phyloP scores from a whole-genome alignment of 1,284 basidiomycete genomes.

The Puccinia horiana region DNA sequence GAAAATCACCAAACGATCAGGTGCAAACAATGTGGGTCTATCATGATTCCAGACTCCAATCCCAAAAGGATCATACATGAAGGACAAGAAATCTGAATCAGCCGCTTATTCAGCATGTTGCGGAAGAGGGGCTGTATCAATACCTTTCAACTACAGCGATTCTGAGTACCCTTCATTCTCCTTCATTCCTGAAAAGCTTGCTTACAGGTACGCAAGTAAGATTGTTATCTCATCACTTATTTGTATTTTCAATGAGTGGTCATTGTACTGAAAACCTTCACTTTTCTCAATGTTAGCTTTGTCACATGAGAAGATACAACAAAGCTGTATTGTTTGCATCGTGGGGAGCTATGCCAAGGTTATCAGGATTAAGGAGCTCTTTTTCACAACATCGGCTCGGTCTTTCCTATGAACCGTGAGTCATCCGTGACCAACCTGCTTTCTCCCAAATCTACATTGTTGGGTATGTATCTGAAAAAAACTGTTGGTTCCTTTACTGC shows the following conservation, averaged over 20 bases:
- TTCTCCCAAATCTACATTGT: conserved; percentile 2
- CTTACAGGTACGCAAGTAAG: not conserved
- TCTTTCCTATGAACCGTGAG: not conserved
- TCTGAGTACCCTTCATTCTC: not conserved
- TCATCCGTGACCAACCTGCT: not conserved
- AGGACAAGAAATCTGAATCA: not conserved
- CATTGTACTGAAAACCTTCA: too few relatives aligned
- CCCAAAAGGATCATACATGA: too few relatives aligned
- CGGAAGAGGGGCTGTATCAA: not conserved
- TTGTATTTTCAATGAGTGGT: too few relatives aligned
- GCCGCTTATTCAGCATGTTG: not conserved
- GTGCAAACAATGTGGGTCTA: too few relatives aligned
- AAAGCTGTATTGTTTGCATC: not conserved
- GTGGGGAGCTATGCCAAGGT: not conserved
- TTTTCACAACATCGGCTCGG: not conserved
- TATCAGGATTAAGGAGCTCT: not conserved
- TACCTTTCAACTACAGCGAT: not conserved
- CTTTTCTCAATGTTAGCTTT: too few relatives aligned
- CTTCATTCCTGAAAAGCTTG: not conserved
- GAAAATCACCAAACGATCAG: too few relatives aligned
- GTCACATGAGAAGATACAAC: conserved; percentile 4
- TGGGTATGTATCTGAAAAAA: not conserved
- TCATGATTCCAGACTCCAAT: too few relatives aligned
- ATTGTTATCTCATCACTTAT: too few relatives aligned
- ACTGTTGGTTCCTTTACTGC: too few relatives aligned